Evolutionary conservation across 2,329 filamentous ascomycete genomes (phyloP), one percentile per base, ranked within the genome.

Genomic region (Microcyclosporella mali): DNA sequence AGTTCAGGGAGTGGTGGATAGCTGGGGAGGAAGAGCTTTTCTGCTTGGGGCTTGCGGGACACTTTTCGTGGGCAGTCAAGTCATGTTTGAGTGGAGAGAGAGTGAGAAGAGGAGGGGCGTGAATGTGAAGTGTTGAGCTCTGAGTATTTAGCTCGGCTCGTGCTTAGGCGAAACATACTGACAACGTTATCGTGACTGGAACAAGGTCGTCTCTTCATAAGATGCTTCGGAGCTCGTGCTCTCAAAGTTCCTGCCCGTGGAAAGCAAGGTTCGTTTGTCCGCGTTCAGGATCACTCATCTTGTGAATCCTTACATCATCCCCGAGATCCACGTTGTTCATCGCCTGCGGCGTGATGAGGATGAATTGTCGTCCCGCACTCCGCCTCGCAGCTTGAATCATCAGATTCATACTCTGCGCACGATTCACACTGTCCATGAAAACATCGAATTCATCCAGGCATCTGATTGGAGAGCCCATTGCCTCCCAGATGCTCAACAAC

Each of bases 381-480:
- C 85, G 79, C 56, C 92, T 79, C 29, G 92, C 92, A 14, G 88
- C 86, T 46, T 81, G 77, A 55, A 95, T 88, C 65, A 98, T 85
- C 84, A 98, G 88, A 50, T 85, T 85, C 56, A 94, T 95, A 61
- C 87, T 94, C 55, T 94, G 85, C 43, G 85, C 87, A 47, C 92
- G 81, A 66, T 98, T 98, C 46, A 97, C 87, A 55, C 84, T 88
- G 66, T 98, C 92, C 92, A 98, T 98, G 72, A 95, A 98, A 25
- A 98, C 92, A 63, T 98, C 92, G 61, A 97, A 98, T 66, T 98
- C 92, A 66, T 98, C 92, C 41, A 98, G 73, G 60, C 92, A 98
- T 41, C 92, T 81, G 47, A 98, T 84, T 0, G 89, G 90, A 14
- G 88, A 94, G 9, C 92, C 90, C 84, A 98, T 98, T 21, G 92